Evolutionary conservation across 1,139 yeast genomes (phyloP), one percentile per base, ranked within the genome.

Genomic region (Kurtzmaniella quercitrusa): DNA sequence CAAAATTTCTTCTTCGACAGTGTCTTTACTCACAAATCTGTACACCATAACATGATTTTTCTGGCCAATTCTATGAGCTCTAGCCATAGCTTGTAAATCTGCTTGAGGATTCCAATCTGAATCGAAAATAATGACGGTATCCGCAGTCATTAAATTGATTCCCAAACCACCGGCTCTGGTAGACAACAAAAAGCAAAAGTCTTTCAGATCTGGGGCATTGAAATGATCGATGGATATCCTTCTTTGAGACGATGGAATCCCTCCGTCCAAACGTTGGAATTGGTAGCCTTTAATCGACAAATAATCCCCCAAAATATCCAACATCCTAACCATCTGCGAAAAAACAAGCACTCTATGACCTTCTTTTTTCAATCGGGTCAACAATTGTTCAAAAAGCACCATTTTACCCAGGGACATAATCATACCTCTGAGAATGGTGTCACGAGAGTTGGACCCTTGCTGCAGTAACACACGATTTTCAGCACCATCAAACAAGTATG

Each of bases 101-200:
- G 98, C 98, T 65, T 93, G 98, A 1, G 98, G 98, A 59, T 93
- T 93, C 99, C 99, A 93, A 68, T 93, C 99, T 11, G 96, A 87
- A 66, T 93, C 99, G 65, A 93, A 93, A 37, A 93, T 89, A 53
- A 93, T 88, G 30, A 93, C 99, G 3, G 98, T 93, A 59, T 93
- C 99, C 3, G 99, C 98, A 5, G 98, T 93, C 98, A 91, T 93
- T 60, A 94, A 74, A 60, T 93, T 93, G 60, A 93, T 94, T 63
- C 99, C 99, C 49, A 93, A 74, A 42, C 99, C 99, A 70, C 99
- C 99, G 19, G 98, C 99, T 69, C 99, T 80, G 0, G 99, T 94
- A 36, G 95, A 85, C 43, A 94, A 71, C 56, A 94, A 67, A 52
- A 94, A 94, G 2, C 85, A 95, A 61, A 91, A 93, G 63, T 94